phyloP scores from a whole-genome alignment of 805 yeast species.

The Lachancea thermotolerans region DNA sequence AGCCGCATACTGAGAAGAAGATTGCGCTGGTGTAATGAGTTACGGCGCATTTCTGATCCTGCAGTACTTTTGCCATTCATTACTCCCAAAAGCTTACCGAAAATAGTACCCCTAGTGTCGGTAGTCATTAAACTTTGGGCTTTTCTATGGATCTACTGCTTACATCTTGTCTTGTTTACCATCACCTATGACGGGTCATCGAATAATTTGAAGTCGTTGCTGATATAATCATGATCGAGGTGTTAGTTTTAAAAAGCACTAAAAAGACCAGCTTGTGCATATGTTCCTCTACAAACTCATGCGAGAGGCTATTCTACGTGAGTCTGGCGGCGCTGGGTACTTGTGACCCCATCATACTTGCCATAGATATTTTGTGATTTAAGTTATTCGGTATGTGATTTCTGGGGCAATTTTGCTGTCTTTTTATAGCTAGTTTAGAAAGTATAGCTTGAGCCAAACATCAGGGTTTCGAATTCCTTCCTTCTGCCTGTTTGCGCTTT shows the following conservation, averaged over 20 bases:
- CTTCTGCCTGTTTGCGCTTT: too few relatives aligned
- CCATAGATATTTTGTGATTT: too few relatives aligned
- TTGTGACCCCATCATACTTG: too few relatives aligned
- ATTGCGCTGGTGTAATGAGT: conserved; percentile 21
- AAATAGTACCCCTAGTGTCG: not conserved
- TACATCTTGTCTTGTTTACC: not conserved
- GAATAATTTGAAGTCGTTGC: not conserved
- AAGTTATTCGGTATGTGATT: too few relatives aligned
- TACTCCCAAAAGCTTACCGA: not conserved
- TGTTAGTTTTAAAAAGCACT: not conserved
- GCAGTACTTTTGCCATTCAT: conserved; percentile 5
- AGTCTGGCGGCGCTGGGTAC: too few relatives aligned
- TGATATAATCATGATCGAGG: not conserved
- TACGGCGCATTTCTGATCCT: conserved; percentile 14
- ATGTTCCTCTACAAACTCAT: too few relatives aligned
- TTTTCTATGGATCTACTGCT: not conserved
- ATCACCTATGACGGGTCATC: not conserved
- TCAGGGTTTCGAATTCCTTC: too few relatives aligned
- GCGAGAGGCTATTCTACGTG: too few relatives aligned
- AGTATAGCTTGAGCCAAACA: too few relatives aligned
- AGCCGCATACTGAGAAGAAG: conserved; percentile 20
- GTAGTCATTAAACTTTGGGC: not conserved
- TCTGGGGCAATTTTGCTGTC: too few relatives aligned
- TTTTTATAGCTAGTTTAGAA: too few relatives aligned
- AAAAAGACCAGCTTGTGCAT: too few relatives aligned